Base-by-base conservation (phyloP, 2,329 filamentous ascomycete genomes). In the Phialophora expanda region DNA sequence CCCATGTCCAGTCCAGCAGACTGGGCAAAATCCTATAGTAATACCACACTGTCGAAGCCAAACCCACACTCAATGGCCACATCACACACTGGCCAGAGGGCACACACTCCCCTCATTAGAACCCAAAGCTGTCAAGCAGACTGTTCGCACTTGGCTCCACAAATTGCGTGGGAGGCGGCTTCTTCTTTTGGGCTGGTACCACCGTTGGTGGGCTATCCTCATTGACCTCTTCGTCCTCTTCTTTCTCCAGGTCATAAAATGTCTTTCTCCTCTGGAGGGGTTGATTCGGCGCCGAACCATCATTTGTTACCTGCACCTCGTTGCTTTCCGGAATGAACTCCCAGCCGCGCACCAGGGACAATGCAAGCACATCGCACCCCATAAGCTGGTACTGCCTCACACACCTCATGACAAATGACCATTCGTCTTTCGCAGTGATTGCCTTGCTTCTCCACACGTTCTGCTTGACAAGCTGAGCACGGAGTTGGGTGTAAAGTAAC, bases 71-170 rank as follows among this genome's bases (percentile, higher is more conserved):
- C 17, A 2, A n/a, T 44, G 22, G 48, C 48, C 20, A 51, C 48
- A 22, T 9, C 9, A 11, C 48, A 24, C 20, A 26, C 12, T 5
- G 22, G 48, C 48, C 48, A 51, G 26, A 20, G 8, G n/a, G 4
- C 1, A 26, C 20, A 24, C 48, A 12, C 20, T 1, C 7, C 28
- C 26, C 11, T 5, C 24, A 22, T 77, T 78, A 98, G 75, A 98
- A 95, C 1, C 94, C 94, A 84, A 98, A 98, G 76, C 87, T 93
- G 82, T 98, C 94, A 73, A 98, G 82, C 74, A 99, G 79, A 66
- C 92, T 94, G 76, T 87, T 92, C 30, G 91, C 86, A 79, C 96
- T 93, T n/a, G 95, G 95, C 78, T 99, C 95, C 73, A 96, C 85
- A 76, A 98, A 98, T 69, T 89, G 88, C 22, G 90, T 92, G 1